These are phyloP conservation scores for Fraxinus ornus DNA, from an alignment of 305 asterid genomes.

Conservation along the genomic window DNA sequence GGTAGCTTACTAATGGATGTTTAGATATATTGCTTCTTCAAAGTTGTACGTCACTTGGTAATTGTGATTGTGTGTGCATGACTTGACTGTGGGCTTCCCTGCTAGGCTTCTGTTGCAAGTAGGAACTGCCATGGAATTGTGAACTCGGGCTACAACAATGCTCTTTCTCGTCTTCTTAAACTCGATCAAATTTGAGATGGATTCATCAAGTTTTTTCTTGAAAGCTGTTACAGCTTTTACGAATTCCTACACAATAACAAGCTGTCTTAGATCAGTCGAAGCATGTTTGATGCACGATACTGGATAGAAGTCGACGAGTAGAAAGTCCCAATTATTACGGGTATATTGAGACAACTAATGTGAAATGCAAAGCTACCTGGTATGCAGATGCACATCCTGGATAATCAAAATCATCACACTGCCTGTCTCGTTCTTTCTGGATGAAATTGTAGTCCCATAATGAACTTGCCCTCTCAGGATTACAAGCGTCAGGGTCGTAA, in stretches of 20 bases:
- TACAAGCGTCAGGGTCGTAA: conserved; percentile 33
- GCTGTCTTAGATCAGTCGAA: neutral
- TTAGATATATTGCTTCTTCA: neutral
- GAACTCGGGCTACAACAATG: conserved; percentile 29
- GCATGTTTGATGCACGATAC: neutral
- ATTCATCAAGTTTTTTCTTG: conserved; percentile 51
- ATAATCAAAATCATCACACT: conserved; percentile 65
- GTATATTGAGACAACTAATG: neutral
- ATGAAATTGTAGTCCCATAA: conserved; percentile 86
- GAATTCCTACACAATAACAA: conserved; percentile 51
- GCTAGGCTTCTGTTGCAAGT: neutral
- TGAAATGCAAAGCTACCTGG: conserved; percentile 37
- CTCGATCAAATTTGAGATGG: conserved; percentile 42
- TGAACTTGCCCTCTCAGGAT: conserved; percentile 87
- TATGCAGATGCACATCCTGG: conserved; percentile 81
- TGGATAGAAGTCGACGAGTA: neutral
- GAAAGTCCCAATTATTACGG: neutral
- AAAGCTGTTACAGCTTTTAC: conserved; percentile 71
- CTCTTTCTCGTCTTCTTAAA: conserved; percentile 55
- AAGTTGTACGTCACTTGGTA: neutral
- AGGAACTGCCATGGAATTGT: neutral
- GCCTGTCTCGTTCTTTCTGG: conserved; percentile 71
- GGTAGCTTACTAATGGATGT: neutral
- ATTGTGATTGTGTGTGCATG: neutral
- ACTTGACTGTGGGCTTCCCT: neutral